These are phyloP conservation scores for Diaporthe humulicola DNA, from an alignment of 2,329 filamentous ascomycete species.

Conservation along the genomic window DNA sequence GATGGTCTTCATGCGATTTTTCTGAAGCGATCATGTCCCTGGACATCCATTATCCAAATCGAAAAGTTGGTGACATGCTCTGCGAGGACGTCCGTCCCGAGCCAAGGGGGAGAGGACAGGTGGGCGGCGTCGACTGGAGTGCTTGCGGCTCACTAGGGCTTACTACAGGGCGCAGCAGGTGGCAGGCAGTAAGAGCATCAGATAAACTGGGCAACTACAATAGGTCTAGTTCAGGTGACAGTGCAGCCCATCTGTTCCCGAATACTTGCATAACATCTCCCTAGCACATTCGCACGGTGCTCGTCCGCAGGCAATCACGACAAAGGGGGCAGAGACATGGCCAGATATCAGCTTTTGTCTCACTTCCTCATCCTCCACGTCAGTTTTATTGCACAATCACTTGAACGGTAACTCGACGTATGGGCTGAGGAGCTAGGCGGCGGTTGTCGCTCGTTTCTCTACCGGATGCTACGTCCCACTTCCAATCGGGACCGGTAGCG, in stretches of 20 bases:
- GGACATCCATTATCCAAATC: neutral
- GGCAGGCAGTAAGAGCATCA: neutral
- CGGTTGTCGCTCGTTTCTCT: neutral
- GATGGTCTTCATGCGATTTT: neutral
- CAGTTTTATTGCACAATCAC: neutral
- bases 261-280: neutral
- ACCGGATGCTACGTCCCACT: neutral
- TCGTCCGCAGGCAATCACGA: neutral
- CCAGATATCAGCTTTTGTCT: neutral
- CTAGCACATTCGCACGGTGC: neutral
- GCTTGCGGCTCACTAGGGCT: conserved; percentile 13
- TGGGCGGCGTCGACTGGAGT: neutral
- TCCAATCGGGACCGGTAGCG: neutral
- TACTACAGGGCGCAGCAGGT: neutral
- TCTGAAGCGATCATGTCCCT: neutral
- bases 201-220: neutral
- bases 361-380: neutral
- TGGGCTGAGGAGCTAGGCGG: neutral
- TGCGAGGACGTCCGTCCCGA: neutral
- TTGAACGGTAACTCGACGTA: neutral
- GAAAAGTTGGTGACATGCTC: neutral
- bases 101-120: neutral
- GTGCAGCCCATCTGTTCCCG: neutral
- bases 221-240: neutral
- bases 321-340: neutral